Evolutionary conservation across 805 yeast genomes (phyloP).

Genomic region (Ogataea ganodermae): DNA sequence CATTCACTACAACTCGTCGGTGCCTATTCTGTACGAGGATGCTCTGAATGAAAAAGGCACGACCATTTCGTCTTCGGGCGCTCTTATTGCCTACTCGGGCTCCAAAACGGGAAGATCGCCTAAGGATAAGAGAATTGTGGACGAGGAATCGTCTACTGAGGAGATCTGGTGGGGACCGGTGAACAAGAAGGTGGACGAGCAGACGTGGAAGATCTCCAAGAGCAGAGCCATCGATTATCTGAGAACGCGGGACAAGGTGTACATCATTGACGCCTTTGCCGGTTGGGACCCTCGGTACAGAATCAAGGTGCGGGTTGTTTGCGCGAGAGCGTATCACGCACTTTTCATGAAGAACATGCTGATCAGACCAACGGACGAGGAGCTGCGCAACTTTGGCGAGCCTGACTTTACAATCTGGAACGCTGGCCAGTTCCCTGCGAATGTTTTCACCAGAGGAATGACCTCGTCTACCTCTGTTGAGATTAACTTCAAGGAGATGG

Average conservation of each 20-base stretch:
- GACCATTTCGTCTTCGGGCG: constrained; percentile 89
- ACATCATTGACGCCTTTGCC: constrained; percentile 94
- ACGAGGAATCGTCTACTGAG: constrained; percentile 80
- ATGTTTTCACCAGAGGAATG: constrained; percentile 95
- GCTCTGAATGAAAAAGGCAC: constrained; percentile 89
- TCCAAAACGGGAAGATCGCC: constrained; percentile 97
- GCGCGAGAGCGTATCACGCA: constrained; percentile 99
- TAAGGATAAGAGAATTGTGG: constrained; percentile 96
- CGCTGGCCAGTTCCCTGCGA: constrained; percentile 99
- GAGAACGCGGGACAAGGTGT: constrained; percentile 92
- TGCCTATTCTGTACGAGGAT: constrained; percentile 92
- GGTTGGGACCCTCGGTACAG: constrained; percentile 99
- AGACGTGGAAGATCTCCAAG: constrained; percentile 93
- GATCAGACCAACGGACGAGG: constrained; percentile 91
- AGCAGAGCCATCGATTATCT: constrained; percentile 96
- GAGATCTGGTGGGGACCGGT: constrained; percentile 99
- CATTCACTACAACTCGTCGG: constrained; percentile 89
- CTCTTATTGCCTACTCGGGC: constrained; percentile 94
- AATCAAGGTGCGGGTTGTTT: constrained; percentile 90
- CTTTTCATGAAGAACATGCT: constrained; percentile 97
- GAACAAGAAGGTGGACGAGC: constrained; percentile 89
- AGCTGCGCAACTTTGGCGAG: constrained; percentile 85
- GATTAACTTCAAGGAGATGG: constrained; percentile 96
- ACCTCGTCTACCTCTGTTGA: constrained; percentile 94
- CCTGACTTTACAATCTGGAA: constrained; percentile 98